Evolutionary conservation across 495 filamentous ascomycete genomes (phyloP).

Genomic region (Pyrenula massariospora): DNA sequence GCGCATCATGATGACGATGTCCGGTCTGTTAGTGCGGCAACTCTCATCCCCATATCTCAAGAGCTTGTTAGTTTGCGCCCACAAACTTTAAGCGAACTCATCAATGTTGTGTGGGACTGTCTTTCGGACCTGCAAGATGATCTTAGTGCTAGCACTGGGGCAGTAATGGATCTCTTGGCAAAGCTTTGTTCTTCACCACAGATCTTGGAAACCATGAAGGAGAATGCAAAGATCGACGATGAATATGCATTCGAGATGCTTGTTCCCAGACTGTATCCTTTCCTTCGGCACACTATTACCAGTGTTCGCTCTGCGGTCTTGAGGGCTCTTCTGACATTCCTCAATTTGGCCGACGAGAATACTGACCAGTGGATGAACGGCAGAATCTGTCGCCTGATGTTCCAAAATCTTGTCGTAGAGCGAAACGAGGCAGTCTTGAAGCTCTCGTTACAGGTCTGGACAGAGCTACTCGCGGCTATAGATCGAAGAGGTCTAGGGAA

Average conservation of each 20-base stretch:
- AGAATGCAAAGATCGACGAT: constrained; percentile 68
- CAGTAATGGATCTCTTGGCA: constrained; percentile 93
- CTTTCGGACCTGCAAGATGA: constrained; percentile 92
- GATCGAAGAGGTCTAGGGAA: constrained; percentile 47
- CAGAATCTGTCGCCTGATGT: constrained; percentile 75
- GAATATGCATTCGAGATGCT: constrained; percentile 83
- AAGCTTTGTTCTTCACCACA: constrained; percentile 91
- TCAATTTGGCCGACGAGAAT: constrained; percentile 69
- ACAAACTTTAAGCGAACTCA: constrained; percentile 61
- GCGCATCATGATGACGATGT: constrained; percentile 90
- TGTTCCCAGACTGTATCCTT: constrained; percentile 89
- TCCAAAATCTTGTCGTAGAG: constrained; percentile 92
- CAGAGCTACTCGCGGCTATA: constrained; percentile 58
- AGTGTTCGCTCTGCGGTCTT: constrained; percentile 88
- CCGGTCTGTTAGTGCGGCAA: constrained; percentile 90
- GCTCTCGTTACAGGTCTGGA: constrained; percentile 80
- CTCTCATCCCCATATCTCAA: constrained; percentile 85
- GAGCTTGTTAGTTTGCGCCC: constrained; percentile 82
- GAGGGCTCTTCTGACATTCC: constrained; percentile 83
- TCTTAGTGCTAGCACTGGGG: constrained; percentile 90
- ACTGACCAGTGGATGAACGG: constrained; percentile 89
- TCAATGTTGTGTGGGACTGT: constrained; percentile 95
- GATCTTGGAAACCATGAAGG: constrained; percentile 88
- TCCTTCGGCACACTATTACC: constrained; percentile 92
- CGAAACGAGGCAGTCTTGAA: constrained; percentile 67